A percentile compares a stretch with the other conserved stretches of the same genome.
Evolutionary conservation across 768 basidiomycete genomes (phyloP).

Genomic region (Tricholoma bakamatsutake): DNA sequence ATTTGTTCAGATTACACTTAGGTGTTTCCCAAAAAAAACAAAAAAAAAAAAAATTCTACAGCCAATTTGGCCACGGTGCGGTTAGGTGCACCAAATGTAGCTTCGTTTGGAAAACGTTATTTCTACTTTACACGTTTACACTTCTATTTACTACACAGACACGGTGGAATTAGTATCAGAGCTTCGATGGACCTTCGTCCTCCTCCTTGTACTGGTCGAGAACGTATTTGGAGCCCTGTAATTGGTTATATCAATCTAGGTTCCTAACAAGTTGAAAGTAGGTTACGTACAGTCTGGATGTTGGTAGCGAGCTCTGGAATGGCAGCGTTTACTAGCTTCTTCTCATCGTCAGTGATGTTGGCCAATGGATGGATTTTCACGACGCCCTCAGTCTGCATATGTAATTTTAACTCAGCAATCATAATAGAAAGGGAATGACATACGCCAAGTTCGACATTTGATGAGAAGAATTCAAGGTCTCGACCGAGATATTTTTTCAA

Average conservation of each 20-base stretch:
- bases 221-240: slow-evolving; percentile 32
- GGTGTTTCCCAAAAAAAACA: too few relatives aligned
- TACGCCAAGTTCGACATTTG: slow-evolving; percentile 85
- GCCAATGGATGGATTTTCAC: slow-evolving; percentile 81
- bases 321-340: slow-evolving; percentile 71
- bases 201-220: slow-evolving; percentile 29
- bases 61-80: too few relatives aligned
- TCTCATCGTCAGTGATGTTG: slow-evolving; percentile 63
- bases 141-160: not conserved
- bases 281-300: slow-evolving; percentile 57
- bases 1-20: not conserved
- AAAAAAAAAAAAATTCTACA: too few relatives aligned
- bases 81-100: too few relatives aligned
- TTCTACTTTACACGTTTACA: slow-evolving; percentile 7
- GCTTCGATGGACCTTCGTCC: slow-evolving; percentile 18
- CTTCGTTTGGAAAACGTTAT: too few relatives aligned
- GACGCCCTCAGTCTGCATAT: slow-evolving; percentile 67
- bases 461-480: slow-evolving; percentile 84
- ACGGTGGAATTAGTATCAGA: slow-evolving; percentile 5
- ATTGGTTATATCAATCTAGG: not conserved
- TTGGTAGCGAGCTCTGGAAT: slow-evolving; percentile 72
- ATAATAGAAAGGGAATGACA: slow-evolving; percentile 14
- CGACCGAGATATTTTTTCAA: slow-evolving; percentile 73
- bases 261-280: not conserved
- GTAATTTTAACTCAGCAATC: slow-evolving; percentile 6